Evolutionary conservation across 1,139 yeast genomes (phyloP), one percentile per base, ranked within the genome.

Genomic region (Saccharomyces uvarum): DNA sequence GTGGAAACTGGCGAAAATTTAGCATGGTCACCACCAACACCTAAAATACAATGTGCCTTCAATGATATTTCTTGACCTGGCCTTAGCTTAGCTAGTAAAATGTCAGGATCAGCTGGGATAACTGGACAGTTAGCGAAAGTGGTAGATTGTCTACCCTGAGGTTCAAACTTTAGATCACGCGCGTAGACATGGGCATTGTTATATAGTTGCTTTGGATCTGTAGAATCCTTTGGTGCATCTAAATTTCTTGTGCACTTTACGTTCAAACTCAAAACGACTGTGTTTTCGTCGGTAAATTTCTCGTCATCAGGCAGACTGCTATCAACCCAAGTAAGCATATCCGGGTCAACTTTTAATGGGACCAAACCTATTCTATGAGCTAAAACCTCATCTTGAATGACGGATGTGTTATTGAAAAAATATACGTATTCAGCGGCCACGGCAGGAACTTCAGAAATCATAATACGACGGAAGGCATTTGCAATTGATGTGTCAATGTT

Each of bases 1-100:
- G 99, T 93, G 28, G 96, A 82, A 9, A 93, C 99, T 3, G 99
- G 99, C 6, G 97, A 89, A 70, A 88, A 93, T 73, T 93, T 93
- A 59, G 99, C 98, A 71, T 93, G 99, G 70, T 93, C 99, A 33
- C 89, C 75, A 53, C 99, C 99, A 60, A 88, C 75, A 54, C 99
- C 99, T 60, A 93, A 78, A 46, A 91, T 77, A 70, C 98, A 95
- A 73, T 90, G 96, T 55, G 89, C 96, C 68, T 90, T 80, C 61
- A 93, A 77, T 28, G 93, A 82, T 60, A 93, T 91, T 72, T 93
- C 98, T 75, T 93, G 99, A 53, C 97, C 97, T 2, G 99, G 99
- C 68, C 99, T 82, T 67, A 93, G 77, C 73, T 93, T 95, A 55
- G 97, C 97, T 57, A 93, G 74, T 60, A 95, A 75, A 63, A 93